Conservation (phyloP, 306 rosid genomes). For the Arachis hypogaea region DNA sequence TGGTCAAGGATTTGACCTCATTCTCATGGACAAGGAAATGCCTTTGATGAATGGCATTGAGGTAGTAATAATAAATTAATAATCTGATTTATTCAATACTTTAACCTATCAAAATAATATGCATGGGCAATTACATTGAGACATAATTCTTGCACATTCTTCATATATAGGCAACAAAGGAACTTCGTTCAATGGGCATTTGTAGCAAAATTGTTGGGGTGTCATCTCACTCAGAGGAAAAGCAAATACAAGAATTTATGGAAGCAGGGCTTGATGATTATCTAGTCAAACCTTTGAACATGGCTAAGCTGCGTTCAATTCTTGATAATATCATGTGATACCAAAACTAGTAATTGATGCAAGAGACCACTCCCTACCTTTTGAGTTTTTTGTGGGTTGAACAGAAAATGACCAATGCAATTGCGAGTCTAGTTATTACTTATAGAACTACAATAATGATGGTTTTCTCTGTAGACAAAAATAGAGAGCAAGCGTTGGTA, state of each 20-base stretch:
- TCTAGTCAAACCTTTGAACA: constrained; percentile 63
- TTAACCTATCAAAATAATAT: neutral
- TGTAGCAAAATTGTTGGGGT: constrained; percentile 61
- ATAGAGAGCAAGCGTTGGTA: too few species aligned
- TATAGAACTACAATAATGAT: too few species aligned
- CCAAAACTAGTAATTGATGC: neutral
- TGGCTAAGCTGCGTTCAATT: constrained; percentile 49
- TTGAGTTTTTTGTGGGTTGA: too few species aligned
- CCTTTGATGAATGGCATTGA: constrained; percentile 73
- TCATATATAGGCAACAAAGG: constrained; percentile 60
- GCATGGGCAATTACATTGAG: neutral
- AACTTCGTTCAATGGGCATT: constrained; percentile 64
- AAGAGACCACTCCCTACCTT: neutral
- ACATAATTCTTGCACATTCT: neutral
- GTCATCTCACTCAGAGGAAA: constrained; percentile 45
- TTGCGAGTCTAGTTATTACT: too few species aligned
- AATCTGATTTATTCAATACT: too few species aligned
- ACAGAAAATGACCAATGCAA: too few species aligned
- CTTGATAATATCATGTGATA: constrained; percentile 33
- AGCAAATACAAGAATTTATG: constrained; percentile 47
- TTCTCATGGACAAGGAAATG: constrained; percentile 85
- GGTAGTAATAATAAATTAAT: constrained; percentile 35
- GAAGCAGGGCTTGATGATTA: constrained; percentile 68
- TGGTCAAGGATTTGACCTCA: constrained; percentile 65
- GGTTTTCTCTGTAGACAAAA: too few species aligned